These are phyloP conservation scores for Trichoderma polysporum DNA, from an alignment of 2,329 filamentous ascomycete species.

Conservation along the genomic window DNA sequence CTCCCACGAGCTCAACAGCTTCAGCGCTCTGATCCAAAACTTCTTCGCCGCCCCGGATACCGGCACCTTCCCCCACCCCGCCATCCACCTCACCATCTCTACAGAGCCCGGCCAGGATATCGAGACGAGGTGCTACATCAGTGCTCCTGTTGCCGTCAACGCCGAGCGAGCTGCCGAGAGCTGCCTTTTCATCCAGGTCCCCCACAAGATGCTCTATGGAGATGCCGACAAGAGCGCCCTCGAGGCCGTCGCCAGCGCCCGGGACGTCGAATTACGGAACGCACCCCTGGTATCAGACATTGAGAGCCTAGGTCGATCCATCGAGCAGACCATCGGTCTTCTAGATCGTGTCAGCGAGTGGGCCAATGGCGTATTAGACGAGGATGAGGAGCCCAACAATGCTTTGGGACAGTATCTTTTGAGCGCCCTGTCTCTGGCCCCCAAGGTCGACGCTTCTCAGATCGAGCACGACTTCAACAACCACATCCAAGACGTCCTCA, in stretches of 20 bases:
- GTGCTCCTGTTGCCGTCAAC: constrained; percentile 89
- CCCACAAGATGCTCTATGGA: constrained; percentile 87
- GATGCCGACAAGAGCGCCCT: constrained; percentile 67
- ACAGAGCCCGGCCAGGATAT: constrained; percentile 87
- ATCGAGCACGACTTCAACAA: constrained; percentile 99
- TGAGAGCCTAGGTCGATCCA: constrained; percentile 78
- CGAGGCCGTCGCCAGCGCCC: constrained; percentile 80
- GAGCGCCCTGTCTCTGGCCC: constrained; percentile 87
- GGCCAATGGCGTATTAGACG: constrained; percentile 90
- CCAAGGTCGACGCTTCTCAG: constrained; percentile 86
- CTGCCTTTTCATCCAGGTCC: constrained; percentile 96
- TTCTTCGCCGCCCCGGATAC: constrained; percentile 98
- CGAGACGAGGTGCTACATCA: constrained; percentile 91
- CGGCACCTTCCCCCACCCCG: constrained; percentile 95
- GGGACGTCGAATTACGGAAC: constrained; percentile 72
- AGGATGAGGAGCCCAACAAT: constrained; percentile 85
- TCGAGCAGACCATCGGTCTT: constrained; percentile 85
- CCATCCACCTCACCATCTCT: constrained; percentile 91
- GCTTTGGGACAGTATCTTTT: constrained; percentile 93
- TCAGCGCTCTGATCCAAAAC: constrained; percentile 96
- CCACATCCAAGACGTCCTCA: constrained; percentile 97
- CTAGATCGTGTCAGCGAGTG: constrained; percentile 90
- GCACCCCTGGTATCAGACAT: constrained; percentile 81
- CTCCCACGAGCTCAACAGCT: constrained; percentile 93
- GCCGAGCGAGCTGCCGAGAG: constrained; percentile 93